These are phyloP conservation scores for Gnomoniopsis sp. DNA, from an alignment of 2,329 filamentous ascomycete genomes.

Conservation along the genomic window DNA sequence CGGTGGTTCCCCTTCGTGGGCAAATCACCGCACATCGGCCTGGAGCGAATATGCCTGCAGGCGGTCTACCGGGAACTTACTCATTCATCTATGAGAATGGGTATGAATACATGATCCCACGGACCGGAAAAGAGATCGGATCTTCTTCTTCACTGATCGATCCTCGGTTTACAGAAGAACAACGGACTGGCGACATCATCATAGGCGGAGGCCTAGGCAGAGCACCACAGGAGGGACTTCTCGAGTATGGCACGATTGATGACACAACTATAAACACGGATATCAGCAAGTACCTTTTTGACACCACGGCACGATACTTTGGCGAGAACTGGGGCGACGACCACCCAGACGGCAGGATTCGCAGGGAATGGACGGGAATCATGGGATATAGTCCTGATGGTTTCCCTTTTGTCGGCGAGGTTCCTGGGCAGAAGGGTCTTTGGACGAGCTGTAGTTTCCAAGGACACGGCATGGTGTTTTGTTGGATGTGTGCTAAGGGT, in stretches of 20 bases:
- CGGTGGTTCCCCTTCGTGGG: constrained; percentile 47
- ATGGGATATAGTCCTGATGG: constrained; percentile 55
- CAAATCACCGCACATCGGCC: constrained; percentile 44
- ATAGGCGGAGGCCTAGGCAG: constrained; percentile 57
- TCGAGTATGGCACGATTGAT: constrained; percentile 53
- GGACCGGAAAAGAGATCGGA: constrained; percentile 34
- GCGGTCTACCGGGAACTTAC: constrained; percentile 49
- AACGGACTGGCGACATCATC: constrained; percentile 47
- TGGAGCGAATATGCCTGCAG: constrained; percentile 31
- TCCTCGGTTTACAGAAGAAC: no score
- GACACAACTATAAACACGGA: constrained; percentile 49
- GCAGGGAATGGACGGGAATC: constrained; percentile 51
- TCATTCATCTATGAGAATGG: constrained; percentile 58
- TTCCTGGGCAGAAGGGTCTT: constrained; percentile 42
- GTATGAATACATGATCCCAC: constrained; percentile 66
- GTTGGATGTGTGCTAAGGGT: constrained; percentile 56
- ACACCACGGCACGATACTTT: constrained; percentile 46
- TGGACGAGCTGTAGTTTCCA: constrained; percentile 61
- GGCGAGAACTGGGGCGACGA: constrained; percentile 49
- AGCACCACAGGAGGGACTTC: constrained; percentile 37
- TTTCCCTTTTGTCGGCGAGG: constrained; percentile 48
- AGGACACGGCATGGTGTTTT: constrained; percentile 65
- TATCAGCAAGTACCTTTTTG: constrained; percentile 45
- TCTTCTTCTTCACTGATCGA: no score
- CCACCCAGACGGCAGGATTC: constrained; percentile 35